phyloP scores from a whole-genome alignment of 2,329 filamentous ascomycete species.

The Microdochium bolleyi region DNA sequence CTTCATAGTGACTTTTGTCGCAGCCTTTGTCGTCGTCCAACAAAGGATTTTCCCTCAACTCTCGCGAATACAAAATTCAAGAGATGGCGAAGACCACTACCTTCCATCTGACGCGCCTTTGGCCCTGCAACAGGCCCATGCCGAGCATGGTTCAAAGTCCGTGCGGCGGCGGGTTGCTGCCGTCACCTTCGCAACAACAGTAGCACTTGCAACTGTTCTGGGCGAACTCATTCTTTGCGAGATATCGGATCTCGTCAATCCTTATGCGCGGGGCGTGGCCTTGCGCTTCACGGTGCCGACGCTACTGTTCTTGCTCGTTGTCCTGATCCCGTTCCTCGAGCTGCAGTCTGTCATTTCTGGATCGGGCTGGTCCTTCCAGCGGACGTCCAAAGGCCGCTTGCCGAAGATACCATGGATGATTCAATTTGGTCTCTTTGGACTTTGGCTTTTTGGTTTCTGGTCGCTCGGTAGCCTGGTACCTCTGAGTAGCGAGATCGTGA shows the following conservation, averaged over 20 bases:
- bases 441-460: constrained; percentile 73
- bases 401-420: constrained; percentile 56
- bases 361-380: constrained; percentile 55
- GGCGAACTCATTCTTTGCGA: constrained; percentile 78
- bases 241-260: constrained; percentile 67
- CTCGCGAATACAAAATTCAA: constrained; percentile 41
- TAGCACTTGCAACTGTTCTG: constrained; percentile 69
- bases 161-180: constrained; percentile 45
- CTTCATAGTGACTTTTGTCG: constrained; percentile 62
- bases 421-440: constrained; percentile 51
- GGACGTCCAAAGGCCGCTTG: constrained; percentile 45
- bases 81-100: constrained; percentile 53
- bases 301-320: constrained; percentile 63
- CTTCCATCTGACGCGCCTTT: constrained; percentile 55
- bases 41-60: constrained; percentile 68
- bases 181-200: constrained; percentile 65
- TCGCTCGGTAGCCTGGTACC: constrained; percentile 60
- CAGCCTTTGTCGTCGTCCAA: constrained; percentile 54
- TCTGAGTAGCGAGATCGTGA: constrained; percentile 29
- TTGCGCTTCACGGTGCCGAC: constrained; percentile 62
- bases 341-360: constrained; percentile 56
- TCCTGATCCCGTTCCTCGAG: constrained; percentile 72
- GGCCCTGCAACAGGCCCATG: constrained; percentile 49
- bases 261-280: constrained; percentile 57
- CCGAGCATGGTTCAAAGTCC: constrained; percentile 47